Evolutionary conservation across 257 asterid genomes (phyloP).

Genomic region (Salvia rosmarinus): DNA sequence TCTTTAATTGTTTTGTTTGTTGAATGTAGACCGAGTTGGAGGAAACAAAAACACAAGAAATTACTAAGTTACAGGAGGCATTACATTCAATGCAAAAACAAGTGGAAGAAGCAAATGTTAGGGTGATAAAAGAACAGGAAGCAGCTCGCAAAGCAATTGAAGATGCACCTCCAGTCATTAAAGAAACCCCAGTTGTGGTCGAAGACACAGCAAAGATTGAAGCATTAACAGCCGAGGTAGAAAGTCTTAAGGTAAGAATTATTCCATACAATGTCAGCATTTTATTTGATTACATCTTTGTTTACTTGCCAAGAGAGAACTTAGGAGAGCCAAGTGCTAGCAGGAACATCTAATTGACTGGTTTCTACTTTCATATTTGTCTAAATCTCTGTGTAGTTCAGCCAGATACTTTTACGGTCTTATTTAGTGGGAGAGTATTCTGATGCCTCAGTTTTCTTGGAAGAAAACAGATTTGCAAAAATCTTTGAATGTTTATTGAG

Average conservation of each 20-base stretch:
- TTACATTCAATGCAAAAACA: constrained; percentile 73
- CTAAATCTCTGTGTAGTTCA: constrained; percentile 17
- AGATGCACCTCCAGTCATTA: constrained; percentile 96
- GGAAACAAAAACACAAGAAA: constrained; percentile 92
- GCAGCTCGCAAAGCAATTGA: constrained; percentile 89
- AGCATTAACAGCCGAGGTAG: constrained; percentile 78
- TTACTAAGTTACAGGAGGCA: constrained; percentile 79
- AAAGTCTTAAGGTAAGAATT: constrained; percentile 77
- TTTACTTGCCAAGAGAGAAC: constrained; percentile 22
- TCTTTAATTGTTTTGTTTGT: no score
- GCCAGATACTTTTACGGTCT: constrained; percentile 4
- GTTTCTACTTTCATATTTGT: constrained; percentile 15
- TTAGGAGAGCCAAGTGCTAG: constrained; percentile 13
- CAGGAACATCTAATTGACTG: constrained; percentile 13
- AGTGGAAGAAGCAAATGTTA: constrained; percentile 89
- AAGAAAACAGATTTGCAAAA: neutral
- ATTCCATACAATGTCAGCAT: constrained; percentile 23
- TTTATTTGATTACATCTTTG: constrained; percentile 16
- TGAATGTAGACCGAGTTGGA: constrained; percentile 84
- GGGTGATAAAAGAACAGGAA: constrained; percentile 81
- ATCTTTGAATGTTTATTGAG: neutral
- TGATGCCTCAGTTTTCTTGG: constrained; percentile 7
- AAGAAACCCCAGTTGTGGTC: constrained; percentile 94
- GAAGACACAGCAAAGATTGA: constrained; percentile 85
- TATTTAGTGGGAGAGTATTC: constrained; percentile 15